A percentile compares a stretch with the other conserved stretches of the same genome.
These are phyloP conservation scores for Corymbia calophylla DNA, from an alignment of 441 rosid genomes.

Conservation along the genomic window DNA sequence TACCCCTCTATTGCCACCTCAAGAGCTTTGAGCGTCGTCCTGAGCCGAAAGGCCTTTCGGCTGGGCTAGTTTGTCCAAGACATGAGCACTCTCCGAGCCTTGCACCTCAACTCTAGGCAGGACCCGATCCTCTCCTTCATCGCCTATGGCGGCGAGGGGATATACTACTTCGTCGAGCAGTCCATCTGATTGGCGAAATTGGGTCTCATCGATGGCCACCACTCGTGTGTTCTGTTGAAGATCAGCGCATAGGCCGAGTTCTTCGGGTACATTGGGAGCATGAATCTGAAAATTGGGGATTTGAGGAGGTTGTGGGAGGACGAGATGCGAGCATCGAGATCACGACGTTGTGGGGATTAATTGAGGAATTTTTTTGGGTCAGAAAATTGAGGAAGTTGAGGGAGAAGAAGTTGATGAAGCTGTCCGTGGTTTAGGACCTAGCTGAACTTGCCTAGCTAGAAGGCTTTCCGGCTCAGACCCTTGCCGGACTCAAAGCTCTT, in stretches of 20 bases:
- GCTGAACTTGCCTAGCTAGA: no score
- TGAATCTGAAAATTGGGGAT: no score
- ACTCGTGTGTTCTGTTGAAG: no score
- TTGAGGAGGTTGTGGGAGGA: no score
- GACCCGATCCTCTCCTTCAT: no score
- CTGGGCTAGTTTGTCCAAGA: fast-evolving
- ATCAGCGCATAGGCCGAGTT: fast-evolving
- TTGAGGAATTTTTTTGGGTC: fast-evolving
- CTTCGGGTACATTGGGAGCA: no score
- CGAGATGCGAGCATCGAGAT: no score
- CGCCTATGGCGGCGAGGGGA: no score
- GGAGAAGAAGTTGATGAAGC: no score
- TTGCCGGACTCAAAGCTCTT: fast-evolving
- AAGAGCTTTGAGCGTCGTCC: fast-evolving
- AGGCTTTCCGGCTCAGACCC: no score
- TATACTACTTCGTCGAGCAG: no score
- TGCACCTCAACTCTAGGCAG: fast-evolving
- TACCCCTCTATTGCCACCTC: not conserved
- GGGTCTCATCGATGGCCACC: fast-evolving
- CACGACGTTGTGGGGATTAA: fast-evolving
- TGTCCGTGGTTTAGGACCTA: fast-evolving
- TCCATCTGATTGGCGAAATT: fast-evolving
- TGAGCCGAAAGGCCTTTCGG: fast-evolving
- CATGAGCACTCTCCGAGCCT: fast-evolving
- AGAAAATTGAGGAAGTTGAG: no score